phyloP scores from a whole-genome alignment of 2,329 filamentous ascomycete species.

The Colletotrichum scovillei region DNA sequence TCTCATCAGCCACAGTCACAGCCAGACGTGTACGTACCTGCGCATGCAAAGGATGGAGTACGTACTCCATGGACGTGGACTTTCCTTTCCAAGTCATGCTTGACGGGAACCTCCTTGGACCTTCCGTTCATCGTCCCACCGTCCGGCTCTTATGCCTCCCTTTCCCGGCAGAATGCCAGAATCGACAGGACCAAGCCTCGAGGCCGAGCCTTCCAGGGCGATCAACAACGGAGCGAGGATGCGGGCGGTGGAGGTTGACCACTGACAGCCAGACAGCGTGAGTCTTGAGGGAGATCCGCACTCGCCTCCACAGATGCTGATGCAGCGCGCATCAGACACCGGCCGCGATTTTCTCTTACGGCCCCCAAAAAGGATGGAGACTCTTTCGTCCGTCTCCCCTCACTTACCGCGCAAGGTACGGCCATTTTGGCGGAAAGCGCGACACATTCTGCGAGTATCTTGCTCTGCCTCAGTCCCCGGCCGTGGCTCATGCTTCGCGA shows the following conservation, averaged over 20 bases:
- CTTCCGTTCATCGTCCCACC: slow-evolving; percentile 19
- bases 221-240: neutral
- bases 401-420: neutral
- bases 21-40: neutral
- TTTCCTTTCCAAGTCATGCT: neutral
- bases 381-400: neutral
- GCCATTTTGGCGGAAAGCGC: slow-evolving; percentile 5
- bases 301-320: slow-evolving; percentile 17
- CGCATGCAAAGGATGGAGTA: too few relatives aligned
- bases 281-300: neutral
- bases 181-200: neutral
- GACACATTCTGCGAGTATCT: neutral
- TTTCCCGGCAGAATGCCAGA: neutral
- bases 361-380: slow-evolving; percentile 30
- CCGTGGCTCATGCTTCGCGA: neutral
- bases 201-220: neutral
- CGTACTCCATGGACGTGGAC: neutral
- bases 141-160: slow-evolving; percentile 9
- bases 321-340: slow-evolving; percentile 10
- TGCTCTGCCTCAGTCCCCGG: neutral
- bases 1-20: slow-evolving; percentile 18
- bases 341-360: neutral
- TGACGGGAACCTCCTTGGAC: neutral
- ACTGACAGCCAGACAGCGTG: neutral
- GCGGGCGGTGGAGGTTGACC: neutral